These are phyloP conservation scores for Priceomyces carsonii DNA, from an alignment of 805 yeast species.

Conservation along the genomic window DNA sequence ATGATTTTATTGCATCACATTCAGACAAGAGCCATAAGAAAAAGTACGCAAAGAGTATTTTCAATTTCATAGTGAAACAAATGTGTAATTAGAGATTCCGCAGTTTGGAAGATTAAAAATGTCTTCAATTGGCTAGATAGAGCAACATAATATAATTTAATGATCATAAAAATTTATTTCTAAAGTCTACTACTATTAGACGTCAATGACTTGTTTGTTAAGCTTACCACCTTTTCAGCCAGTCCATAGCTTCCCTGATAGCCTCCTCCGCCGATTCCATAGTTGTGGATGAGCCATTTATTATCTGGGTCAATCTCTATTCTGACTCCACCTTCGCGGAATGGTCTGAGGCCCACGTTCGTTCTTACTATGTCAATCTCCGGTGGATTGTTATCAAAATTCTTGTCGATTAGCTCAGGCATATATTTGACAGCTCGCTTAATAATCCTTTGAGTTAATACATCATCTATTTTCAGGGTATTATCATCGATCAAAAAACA, in stretches of 20 bases:
- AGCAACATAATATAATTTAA: too few relatives aligned
- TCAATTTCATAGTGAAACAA: slow-evolving; percentile 20
- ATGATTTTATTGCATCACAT: slow-evolving; percentile 26
- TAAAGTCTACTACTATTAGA: too few relatives aligned
- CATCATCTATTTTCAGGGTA: slow-evolving; percentile 34
- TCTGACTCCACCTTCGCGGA: slow-evolving; percentile 35
- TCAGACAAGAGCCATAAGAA: slow-evolving; percentile 34
- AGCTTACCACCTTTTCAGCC: slow-evolving; percentile 41
- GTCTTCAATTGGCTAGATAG: too few relatives aligned
- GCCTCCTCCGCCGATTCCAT: slow-evolving; percentile 78
- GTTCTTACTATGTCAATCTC: slow-evolving; percentile 31
- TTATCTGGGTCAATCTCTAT: slow-evolving; percentile 28
- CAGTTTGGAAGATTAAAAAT: too few relatives aligned
- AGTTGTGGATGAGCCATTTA: slow-evolving; percentile 55
- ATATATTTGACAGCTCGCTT: slow-evolving; percentile 43
- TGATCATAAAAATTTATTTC: too few relatives aligned
- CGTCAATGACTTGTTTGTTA: too few relatives aligned
- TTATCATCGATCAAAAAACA: slow-evolving; percentile 20
- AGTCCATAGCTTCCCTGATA: slow-evolving; percentile 73
- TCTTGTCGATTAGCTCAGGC: slow-evolving; percentile 38
- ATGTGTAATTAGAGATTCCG: slow-evolving; percentile 17
- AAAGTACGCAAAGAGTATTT: slow-evolving; percentile 31
- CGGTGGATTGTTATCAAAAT: slow-evolving; percentile 23
- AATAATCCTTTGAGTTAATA: slow-evolving; percentile 48
- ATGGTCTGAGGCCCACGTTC: slow-evolving; percentile 41